These are phyloP conservation scores for Spirogloea muscicola DNA, from an alignment of 139 green algal species.

Conservation along the genomic window DNA sequence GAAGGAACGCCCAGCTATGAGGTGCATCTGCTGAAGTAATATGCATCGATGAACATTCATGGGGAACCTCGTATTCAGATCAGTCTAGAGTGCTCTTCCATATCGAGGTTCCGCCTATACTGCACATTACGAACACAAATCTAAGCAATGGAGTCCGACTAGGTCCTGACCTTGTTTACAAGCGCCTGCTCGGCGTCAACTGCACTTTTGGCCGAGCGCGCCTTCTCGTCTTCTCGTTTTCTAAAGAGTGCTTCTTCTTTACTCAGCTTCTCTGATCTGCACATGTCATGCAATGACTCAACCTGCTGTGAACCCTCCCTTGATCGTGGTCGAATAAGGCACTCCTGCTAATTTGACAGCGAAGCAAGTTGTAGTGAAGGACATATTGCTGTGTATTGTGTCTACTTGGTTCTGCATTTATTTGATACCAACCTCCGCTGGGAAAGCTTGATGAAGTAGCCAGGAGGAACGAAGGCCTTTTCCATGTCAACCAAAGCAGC, in stretches of 20 bases:
- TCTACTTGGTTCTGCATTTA: not conserved
- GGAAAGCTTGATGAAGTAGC: constrained; percentile 71
- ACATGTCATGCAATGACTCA: not conserved
- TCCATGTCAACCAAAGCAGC: constrained; percentile 85
- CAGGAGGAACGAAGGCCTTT: constrained; percentile 76
- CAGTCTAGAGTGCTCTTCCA: no score
- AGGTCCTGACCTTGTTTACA: no score
- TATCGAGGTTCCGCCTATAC: no score
- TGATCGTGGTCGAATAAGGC: not conserved
- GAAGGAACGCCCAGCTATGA: no score
- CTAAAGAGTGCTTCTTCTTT: not conserved
- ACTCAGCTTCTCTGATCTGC: not conserved
- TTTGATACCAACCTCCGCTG: not conserved
- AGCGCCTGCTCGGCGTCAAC: no score
- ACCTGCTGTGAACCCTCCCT: no score
- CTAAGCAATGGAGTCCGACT: no score
- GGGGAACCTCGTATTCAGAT: no score
- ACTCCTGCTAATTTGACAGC: constrained; percentile 2
- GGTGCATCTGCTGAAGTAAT: no score
- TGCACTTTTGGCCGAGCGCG: no score
- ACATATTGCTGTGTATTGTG: not conserved
- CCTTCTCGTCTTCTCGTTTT: constrained; percentile 10
- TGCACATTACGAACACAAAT: no score
- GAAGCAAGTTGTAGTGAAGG: not conserved
- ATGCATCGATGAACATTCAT: no score